phyloP scores from a whole-genome alignment of 1,284 basidiomycete genomes.

The Leccinum fuscescens region DNA sequence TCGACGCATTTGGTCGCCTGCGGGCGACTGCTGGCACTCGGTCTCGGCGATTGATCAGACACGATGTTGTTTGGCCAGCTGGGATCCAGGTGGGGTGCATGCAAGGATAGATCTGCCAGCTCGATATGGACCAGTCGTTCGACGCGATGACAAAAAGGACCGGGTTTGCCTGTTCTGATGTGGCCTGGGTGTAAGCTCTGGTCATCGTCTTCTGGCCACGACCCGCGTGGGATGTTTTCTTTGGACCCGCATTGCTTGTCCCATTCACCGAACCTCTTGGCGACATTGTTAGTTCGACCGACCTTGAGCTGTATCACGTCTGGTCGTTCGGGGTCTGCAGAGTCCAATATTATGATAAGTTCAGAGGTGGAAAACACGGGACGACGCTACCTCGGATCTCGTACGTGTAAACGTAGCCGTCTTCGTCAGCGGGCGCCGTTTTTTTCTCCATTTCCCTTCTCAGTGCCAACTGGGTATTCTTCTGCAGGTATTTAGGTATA shows the following conservation, averaged over 20 bases:
- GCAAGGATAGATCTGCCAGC: slow-evolving; percentile 60
- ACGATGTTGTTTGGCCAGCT: slow-evolving; percentile 38
- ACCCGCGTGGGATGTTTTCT: slow-evolving; percentile 47
- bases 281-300: slow-evolving; percentile 48
- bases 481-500: slow-evolving; percentile 64
- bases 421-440: slow-evolving; percentile 45
- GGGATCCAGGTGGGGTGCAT: slow-evolving; percentile 55
- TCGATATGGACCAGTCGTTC: slow-evolving; percentile 77
- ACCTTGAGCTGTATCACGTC: slow-evolving; percentile 48
- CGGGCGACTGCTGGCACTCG: neutral
- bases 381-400: slow-evolving; percentile 60
- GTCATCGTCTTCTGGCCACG: neutral
- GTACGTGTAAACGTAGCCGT: slow-evolving; percentile 77
- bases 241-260: slow-evolving; percentile 63
- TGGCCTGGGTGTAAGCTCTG: slow-evolving; percentile 38
- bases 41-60: neutral
- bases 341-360: neutral
- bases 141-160: slow-evolving; percentile 44
- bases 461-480: slow-evolving; percentile 57
- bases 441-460: slow-evolving; percentile 70
- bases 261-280: slow-evolving; percentile 66
- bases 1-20: slow-evolving; percentile 34
- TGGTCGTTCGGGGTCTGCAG: slow-evolving; percentile 29
- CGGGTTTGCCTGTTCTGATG: slow-evolving; percentile 52
- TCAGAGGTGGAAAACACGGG: neutral